A percentile compares a stretch with the other conserved stretches of the same genome.
Evolutionary conservation across 192 early-diverging fungal genomes (phyloP).

Genomic region (Rhizoclosmatium sp.): DNA sequence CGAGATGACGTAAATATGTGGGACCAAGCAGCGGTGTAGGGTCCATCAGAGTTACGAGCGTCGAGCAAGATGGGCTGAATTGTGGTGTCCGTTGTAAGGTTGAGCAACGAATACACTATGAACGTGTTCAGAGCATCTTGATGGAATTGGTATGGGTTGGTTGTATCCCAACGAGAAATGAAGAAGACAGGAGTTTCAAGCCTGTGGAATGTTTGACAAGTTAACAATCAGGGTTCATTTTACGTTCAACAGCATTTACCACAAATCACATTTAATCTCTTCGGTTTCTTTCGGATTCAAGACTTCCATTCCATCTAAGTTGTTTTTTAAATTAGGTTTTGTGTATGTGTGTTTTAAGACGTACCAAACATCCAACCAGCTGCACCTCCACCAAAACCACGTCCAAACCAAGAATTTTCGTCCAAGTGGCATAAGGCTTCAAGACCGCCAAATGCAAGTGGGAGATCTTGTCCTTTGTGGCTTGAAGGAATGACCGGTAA

Average conservation of each 20-base stretch:
- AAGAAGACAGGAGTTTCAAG: slow-evolving; percentile 15
- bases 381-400: slow-evolving; percentile 32
- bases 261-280: slow-evolving; percentile 11
- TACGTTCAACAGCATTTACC: neutral
- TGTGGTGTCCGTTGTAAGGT: slow-evolving; percentile 1
- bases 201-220: neutral
- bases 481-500: neutral
- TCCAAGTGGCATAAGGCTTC: slow-evolving; percentile 16
- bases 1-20: slow-evolving; percentile 18
- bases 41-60: slow-evolving; percentile 25
- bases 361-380: slow-evolving; percentile 40
- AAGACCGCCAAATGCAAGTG: slow-evolving; percentile 7
- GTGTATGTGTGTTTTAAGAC: neutral
- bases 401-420: slow-evolving; percentile 34
- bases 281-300: neutral
- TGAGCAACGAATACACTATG: slow-evolving; percentile 29
- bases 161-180: slow-evolving; percentile 27
- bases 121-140: slow-evolving; percentile 42
- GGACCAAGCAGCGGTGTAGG: slow-evolving; percentile 27
- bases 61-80: slow-evolving; percentile 39
- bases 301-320: neutral
- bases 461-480: slow-evolving; percentile 1
- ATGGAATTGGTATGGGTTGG: slow-evolving; percentile 38
- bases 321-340: neutral
- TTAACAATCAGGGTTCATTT: neutral